Percentiles rank a stretch among this genome's conserved stretches.
Evolutionary conservation across 768 basidiomycete species (phyloP).

Genomic region (Mycena polygramma): DNA sequence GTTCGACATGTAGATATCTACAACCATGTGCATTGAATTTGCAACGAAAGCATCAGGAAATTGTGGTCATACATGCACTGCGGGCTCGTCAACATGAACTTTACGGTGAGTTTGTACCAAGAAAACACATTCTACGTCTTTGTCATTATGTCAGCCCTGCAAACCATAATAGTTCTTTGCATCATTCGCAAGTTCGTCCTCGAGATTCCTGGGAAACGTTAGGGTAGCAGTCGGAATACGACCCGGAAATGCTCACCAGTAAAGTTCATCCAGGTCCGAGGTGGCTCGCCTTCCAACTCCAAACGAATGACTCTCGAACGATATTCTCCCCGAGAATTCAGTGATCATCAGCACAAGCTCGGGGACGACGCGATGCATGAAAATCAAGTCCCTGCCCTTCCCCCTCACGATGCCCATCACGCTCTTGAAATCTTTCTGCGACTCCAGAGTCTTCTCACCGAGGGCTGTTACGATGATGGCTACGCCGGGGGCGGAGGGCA

Average conservation of each 20-base stretch:
- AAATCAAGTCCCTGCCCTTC: background rate
- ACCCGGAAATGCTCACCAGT: slow-evolving; percentile 15
- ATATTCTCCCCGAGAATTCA: background rate
- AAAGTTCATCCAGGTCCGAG: slow-evolving; percentile 18
- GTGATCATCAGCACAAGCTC: background rate
- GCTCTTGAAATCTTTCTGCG: too few species aligned
- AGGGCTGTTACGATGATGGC: background rate
- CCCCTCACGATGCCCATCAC: background rate
- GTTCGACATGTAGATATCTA: too few species aligned
- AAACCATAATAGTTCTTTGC: slow-evolving; percentile 19
- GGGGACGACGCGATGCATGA: slow-evolving; percentile 18
- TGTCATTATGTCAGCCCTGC: background rate
- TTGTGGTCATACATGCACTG: too few species aligned
- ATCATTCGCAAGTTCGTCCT: slow-evolving; percentile 23
- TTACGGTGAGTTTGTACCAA: too few species aligned
- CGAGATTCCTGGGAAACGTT: slow-evolving; percentile 1
- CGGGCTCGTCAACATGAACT: too few species aligned
- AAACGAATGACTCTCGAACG: slow-evolving; percentile 15
- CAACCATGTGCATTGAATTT: too few species aligned
- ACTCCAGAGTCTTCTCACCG: too few species aligned
- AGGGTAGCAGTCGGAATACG: background rate
- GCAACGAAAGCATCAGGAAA: too few species aligned
- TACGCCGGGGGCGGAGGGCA: slow-evolving; percentile 12
- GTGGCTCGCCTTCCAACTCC: background rate
- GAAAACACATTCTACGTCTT: too few species aligned